Evolutionary conservation across 2,329 filamentous ascomycete species (phyloP), one percentile per base, ranked within the genome.

Genomic region (Microcyclospora tardicrescens): DNA sequence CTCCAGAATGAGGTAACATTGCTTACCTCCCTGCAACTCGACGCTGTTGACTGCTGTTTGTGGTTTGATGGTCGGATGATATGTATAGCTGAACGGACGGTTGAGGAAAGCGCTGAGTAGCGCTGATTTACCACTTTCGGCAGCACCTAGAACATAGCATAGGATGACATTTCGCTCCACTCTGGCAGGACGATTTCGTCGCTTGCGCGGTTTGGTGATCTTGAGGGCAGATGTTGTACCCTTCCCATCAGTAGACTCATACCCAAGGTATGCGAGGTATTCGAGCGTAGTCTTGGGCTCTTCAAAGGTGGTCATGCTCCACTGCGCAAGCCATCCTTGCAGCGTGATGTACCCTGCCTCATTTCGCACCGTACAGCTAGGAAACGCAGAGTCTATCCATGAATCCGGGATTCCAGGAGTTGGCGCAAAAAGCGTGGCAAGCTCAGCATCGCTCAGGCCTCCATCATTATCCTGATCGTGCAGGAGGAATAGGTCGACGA

Each of bases 221-320:
- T 95, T 95, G 32, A 98, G 68, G 2, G 91, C 91, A 0, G 84
- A 84, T 2, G 84, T 85, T 0, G 79, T 78, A 30, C 81, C 79
- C 41, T 81, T 81, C 40, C 67, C 64, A 50, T 81, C 82, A 2
- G 76, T 68, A 2, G 84, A 79, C 57, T 96, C 91, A 54, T 95
- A 98, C 1, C 91, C 91, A 2, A 98, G 77, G 57, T 95, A 95
- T 2, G 91, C 91, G 2, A 98, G 76, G 58, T 98, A 98, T 51
- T 93, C 87, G 3, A 98, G 71, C 0, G 91, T 96, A 0, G 85
- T 95, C 57, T 91, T 93, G 10, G 91, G 89, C 40, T 93, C 87
- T 43, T 93, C 77, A 53, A 96, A 98, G 0, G 91, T 98, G 0
- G 91, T 98, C 91, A 98, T 98, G 58, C 87, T 95, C 91, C 91